Percentiles rank a stretch among this genome's conserved stretches.
Evolutionary conservation across 2,329 filamentous ascomycete species (phyloP).

Genomic region (Aspergillus melleus): DNA sequence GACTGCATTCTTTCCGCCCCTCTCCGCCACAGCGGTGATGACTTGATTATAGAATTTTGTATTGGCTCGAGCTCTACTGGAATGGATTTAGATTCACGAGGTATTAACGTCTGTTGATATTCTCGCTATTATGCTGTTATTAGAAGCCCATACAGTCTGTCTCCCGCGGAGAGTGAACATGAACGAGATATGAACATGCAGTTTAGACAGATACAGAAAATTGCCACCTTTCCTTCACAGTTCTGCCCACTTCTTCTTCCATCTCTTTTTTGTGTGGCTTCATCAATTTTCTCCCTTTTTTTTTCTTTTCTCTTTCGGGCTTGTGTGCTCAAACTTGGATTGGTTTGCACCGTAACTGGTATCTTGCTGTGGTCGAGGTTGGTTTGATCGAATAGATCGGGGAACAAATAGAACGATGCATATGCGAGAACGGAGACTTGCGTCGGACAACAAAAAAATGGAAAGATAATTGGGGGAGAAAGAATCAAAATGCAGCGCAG

Average conservation of each 20-base stretch:
- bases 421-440: slow-evolving; percentile 10
- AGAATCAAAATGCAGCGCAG: background rate
- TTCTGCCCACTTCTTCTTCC: background rate
- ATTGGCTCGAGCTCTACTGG: background rate
- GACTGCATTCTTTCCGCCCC: background rate
- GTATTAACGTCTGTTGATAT: slow-evolving; percentile 8
- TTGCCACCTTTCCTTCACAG: slow-evolving; percentile 1
- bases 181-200: slow-evolving; percentile 6
- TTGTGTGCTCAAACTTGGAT: slow-evolving; percentile 7
- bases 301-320: background rate
- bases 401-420: slow-evolving; percentile 14
- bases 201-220: slow-evolving; percentile 27
- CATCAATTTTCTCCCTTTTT: background rate
- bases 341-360: slow-evolving; percentile 18
- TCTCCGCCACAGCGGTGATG: background rate
- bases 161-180: slow-evolving; percentile 19
- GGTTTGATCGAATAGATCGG: slow-evolving; percentile 21
- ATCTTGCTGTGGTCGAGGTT: slow-evolving; percentile 14
- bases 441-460: slow-evolving; percentile 15
- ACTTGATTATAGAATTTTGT: background rate
- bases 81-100: background rate
- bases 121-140: slow-evolving; percentile 6
- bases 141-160: slow-evolving; percentile 2
- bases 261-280: slow-evolving; percentile 2
- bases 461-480: slow-evolving; percentile 4